Base-by-base conservation (phyloP, 2,329 filamentous ascomycete species). In the Pseudocercospora fuligena region DNA sequence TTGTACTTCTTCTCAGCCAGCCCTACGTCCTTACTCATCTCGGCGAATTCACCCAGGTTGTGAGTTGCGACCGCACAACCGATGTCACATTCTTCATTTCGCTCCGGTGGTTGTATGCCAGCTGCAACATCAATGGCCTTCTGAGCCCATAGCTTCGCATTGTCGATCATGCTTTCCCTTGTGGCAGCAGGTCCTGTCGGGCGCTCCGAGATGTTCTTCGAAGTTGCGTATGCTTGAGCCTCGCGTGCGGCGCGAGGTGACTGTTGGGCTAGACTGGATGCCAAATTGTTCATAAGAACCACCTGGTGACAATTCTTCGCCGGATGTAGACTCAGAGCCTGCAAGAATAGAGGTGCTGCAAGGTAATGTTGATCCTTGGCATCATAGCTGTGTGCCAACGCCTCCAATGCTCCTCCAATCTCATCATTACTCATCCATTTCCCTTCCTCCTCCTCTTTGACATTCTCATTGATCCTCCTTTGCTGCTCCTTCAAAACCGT, bases 241-340 rank as follows among this genome's bases (percentile, higher is more conserved):
- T 76, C 69, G 25, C 71, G 63, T 25, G 72, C 76, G 7, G 76
- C 73, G 43, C 77, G 78, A 27, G 79, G 81, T 2, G 74, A 79
- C 78, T 89, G 90, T 78, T 92, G 91, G 2, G 89, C 90, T 67
- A 94, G 88, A 54, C 88, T 89, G 40, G 87, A 88, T 7, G 92
- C 87, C 66, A 94, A 85, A 77, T 94, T 94, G 82, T 93, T 94
- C 92, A 94, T 96, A 76, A 97, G 83, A 14, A 94, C 85, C 29
- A 92, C 90, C 60, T 90, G 89, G 77, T 97, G 93, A 77, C 94
- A 97, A 31, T 83, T 86, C 25, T 82, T 83, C 1, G 81, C 80
- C 2, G 88, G 85, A 77, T 88, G 90, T 54, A 95, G 80, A 19
- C 89, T 86, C 36, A 97, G 83, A 5, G 94, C 92, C 75, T 96